These are phyloP conservation scores for Acanthamoeba lenticulata DNA, from an alignment of 208 protist species.

Conservation along the genomic window DNA sequence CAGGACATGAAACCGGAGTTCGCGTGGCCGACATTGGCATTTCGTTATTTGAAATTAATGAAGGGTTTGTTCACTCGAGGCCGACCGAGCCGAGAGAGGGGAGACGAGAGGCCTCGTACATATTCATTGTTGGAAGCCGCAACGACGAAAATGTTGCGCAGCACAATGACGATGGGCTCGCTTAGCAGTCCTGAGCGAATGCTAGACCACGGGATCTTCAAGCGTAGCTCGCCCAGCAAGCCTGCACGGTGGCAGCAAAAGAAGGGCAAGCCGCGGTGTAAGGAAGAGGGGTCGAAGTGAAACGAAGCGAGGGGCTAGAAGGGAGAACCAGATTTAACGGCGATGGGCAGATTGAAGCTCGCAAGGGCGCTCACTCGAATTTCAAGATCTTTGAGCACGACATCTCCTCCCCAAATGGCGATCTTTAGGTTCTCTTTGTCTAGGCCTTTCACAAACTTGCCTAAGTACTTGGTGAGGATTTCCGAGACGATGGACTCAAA, in stretches of 20 bases:
- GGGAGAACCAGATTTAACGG: conserved; percentile 32
- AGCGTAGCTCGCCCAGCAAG: conserved; percentile 44
- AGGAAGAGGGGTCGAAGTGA: neutral
- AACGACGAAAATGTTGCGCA: conserved; percentile 47
- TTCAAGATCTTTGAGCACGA: conserved; percentile 63
- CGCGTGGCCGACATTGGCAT: no score
- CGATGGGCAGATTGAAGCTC: conserved; percentile 41
- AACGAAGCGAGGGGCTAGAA: neutral
- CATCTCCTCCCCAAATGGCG: conserved; percentile 59
- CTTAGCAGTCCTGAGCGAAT: conserved; percentile 38
- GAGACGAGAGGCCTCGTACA: neutral
- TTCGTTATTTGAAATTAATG: no score
- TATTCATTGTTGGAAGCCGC: conserved; percentile 34
- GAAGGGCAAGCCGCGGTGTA: neutral
- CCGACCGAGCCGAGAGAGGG: neutral
- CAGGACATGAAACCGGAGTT: neutral
- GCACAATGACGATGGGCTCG: conserved; percentile 57
- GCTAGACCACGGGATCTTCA: conserved; percentile 62
- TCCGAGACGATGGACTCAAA: conserved; percentile 61
- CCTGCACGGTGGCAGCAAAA: neutral
- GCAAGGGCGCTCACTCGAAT: conserved; percentile 18
- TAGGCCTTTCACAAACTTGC: conserved; percentile 43
- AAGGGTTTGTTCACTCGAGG: no score
- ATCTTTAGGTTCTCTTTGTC: conserved; percentile 58
- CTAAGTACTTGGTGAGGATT: conserved; percentile 62